Evolutionary conservation across 1,284 basidiomycete genomes (phyloP), one percentile per base, ranked within the genome.

Genomic region (Chondrostereum purpureum): DNA sequence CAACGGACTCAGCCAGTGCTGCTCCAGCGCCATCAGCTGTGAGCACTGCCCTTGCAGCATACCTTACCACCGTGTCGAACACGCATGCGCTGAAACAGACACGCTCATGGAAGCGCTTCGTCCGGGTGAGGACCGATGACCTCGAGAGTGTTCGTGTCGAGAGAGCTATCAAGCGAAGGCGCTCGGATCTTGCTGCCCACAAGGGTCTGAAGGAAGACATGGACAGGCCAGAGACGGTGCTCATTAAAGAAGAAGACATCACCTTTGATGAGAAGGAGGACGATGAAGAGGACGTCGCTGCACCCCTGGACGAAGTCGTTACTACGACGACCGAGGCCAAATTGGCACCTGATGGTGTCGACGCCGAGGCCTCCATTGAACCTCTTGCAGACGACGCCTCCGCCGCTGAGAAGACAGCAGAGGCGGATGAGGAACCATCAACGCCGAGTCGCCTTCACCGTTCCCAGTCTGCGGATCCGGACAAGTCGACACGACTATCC

Each of bases 111-210:
- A 85, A 83, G 57, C 77, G 86, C n/a, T 93, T 93, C 54, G 81
- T 91, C 41, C 73, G 81, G 34, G 88, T 92, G 14, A 77, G 89
- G 50, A 82, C 80, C 3, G 91, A 93, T 58, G 90, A 93, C 61
- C 65, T 93, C 39, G 83, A 92, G 67, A 91, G 88, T 57, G 82
- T 85, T 3, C 79, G 89, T 37, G 80, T 88, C 36, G 90, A 93
- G 64, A 75, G 91, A 47, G 83, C 90, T 3, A 88, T 93, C 62
- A 89, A 91, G 66, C 80, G 87, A 36, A 88, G 90, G 13, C 73
- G 88, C 44, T 89, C 86, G 42, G 91, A 92, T 64, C 66, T 89
- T n/a, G 83, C 83, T 5, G 81, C 78, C 5, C 87, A 89, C 55
- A 64, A 70, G 42, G 66, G 68, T 19, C 40, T 51, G 17, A 54